Evolutionary conservation across 352 stramenopile species (phyloP).

Genomic region (Thalassiosira mediterranea): DNA sequence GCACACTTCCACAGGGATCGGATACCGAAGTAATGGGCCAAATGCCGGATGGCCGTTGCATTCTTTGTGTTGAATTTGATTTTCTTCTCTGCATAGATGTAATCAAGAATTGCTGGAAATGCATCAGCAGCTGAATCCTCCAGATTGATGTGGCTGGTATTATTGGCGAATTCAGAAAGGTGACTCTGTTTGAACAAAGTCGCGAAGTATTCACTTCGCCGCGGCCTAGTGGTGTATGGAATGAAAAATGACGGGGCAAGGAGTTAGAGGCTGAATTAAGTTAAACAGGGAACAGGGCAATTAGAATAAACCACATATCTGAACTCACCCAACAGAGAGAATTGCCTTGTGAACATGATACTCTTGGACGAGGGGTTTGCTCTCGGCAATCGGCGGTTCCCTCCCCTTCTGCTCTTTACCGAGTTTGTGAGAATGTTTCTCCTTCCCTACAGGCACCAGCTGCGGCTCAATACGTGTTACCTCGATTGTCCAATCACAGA

Average conservation of each 20-base stretch:
- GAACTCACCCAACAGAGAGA: no score
- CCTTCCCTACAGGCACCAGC: constrained; percentile 5
- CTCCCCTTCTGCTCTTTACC: constrained; percentile 15
- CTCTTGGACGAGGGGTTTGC: constrained; percentile 11
- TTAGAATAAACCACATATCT: no score
- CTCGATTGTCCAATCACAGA: constrained; percentile 58
- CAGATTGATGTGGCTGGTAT: constrained; percentile 42
- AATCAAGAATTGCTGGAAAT: constrained; percentile 49
- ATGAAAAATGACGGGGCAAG: background rate
- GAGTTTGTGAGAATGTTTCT: constrained; percentile 12
- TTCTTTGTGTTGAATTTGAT: constrained; percentile 51
- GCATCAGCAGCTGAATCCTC: constrained; percentile 47
- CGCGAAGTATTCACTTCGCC: constrained; percentile 57
- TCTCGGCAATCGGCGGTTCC: background rate
- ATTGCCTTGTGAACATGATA: constrained; percentile 62
- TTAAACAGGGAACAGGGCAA: no score
- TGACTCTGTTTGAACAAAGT: constrained; percentile 57
- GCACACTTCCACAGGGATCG: constrained; percentile 53
- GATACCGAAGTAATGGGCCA: constrained; percentile 62
- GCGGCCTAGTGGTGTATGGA: constrained; percentile 6
- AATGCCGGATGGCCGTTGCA: constrained; percentile 47
- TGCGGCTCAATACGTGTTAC: no score
- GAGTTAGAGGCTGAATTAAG: background rate
- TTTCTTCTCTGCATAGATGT: constrained; percentile 54
- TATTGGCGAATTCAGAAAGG: constrained; percentile 44